Conservation (phyloP, 1,284 basidiomycete genomes). For the Trametes pubescens region DNA sequence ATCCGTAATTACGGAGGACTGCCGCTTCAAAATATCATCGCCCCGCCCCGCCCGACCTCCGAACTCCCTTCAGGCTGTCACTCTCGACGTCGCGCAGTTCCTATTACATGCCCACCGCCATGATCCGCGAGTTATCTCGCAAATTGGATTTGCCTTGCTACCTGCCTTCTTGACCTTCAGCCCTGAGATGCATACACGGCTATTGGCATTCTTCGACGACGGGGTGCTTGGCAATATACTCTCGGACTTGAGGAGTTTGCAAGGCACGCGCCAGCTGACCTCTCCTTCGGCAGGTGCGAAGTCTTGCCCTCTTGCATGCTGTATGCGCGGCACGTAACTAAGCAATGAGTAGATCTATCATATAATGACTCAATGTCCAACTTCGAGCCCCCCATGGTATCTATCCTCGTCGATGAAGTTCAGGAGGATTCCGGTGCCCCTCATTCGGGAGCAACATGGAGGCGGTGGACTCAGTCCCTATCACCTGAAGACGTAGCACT, state of each 20-base stretch:
- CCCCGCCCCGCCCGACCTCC: conserved; percentile 69
- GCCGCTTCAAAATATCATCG: conserved; percentile 63
- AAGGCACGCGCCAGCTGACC: conserved; percentile 41
- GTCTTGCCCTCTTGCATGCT: conserved; percentile 3
- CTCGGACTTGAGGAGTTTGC: conserved; percentile 52
- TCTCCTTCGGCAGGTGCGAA: conserved; percentile 33
- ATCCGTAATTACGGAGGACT: conserved; percentile 72
- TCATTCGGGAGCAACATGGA: conserved; percentile 39
- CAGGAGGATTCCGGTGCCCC: conserved; percentile 44
- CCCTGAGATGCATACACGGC: conserved; percentile 60
- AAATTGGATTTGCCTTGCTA: conserved; percentile 68
- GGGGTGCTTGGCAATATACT: conserved; percentile 60
- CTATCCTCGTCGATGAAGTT: conserved; percentile 67
- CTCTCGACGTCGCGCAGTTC: conserved; percentile 69
- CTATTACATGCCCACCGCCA: conserved; percentile 61
- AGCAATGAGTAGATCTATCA: conserved; percentile 30
- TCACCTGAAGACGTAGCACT: conserved; percentile 39
- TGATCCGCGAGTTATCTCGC: conserved; percentile 59
- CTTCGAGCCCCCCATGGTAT: conserved; percentile 52
- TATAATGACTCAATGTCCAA: conserved; percentile 29
- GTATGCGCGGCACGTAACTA: conserved; percentile 13
- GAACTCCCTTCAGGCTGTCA: conserved; percentile 68
- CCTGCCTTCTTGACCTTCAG: conserved; percentile 75
- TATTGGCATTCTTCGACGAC: conserved; percentile 71
- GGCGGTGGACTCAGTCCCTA: conserved; percentile 41